These are phyloP conservation scores for Durio zibethinus DNA, from an alignment of 345 rosid species.

Conservation along the genomic window DNA sequence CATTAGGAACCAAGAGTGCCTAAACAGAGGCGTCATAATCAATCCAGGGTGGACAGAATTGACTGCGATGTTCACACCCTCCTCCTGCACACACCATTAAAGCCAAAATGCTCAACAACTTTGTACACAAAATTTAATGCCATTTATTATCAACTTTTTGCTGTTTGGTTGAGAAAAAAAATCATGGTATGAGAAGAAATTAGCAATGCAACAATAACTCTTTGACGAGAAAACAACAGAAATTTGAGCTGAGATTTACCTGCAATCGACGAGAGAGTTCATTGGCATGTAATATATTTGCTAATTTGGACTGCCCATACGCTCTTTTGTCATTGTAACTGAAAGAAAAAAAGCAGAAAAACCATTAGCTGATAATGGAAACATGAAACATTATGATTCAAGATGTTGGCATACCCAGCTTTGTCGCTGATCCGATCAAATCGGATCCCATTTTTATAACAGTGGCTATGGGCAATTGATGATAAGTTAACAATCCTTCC, in stretches of 20 bases:
- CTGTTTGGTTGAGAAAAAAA: background rate
- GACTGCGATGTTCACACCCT: constrained; percentile 72
- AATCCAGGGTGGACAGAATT: constrained; percentile 92
- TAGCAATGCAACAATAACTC: too few species aligned
- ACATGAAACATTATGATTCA: background rate
- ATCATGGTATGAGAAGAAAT: background rate
- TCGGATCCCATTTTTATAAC: constrained; percentile 56
- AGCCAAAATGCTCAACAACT: background rate
- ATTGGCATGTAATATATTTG: constrained; percentile 78
- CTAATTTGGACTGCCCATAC: constrained; percentile 91
- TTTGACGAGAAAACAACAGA: too few species aligned
- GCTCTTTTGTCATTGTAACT: constrained; percentile 87
- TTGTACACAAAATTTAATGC: background rate
- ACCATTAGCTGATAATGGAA: background rate
- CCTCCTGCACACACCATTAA: constrained; percentile 47
- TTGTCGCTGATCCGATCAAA: constrained; percentile 54
- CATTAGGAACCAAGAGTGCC: constrained; percentile 54
- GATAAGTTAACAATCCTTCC: constrained; percentile 90
- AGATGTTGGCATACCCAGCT: constrained; percentile 26
- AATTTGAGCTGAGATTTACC: too few species aligned
- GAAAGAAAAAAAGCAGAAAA: background rate
- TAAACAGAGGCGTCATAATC: constrained; percentile 84
- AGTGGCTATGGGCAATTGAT: constrained; percentile 73
- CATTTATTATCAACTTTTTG: background rate
- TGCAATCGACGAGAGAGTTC: constrained; percentile 83